These are phyloP conservation scores for Chrysosporium queenslandicum DNA, from an alignment of 2,329 filamentous ascomycete species.

Conservation along the genomic window DNA sequence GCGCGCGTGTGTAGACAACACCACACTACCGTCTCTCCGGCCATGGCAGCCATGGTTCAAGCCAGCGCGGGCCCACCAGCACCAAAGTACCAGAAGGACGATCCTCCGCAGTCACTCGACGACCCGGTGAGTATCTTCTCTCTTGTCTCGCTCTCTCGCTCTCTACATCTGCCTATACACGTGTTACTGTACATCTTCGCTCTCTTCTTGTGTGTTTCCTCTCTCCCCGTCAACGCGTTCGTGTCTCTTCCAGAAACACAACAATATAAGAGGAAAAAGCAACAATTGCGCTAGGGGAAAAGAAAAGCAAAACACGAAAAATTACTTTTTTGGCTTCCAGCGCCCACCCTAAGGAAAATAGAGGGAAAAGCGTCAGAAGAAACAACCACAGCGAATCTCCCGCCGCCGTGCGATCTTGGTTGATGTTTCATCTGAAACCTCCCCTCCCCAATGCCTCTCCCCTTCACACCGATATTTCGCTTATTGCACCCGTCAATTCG, in stretches of 20 bases:
- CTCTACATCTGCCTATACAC: conserved; percentile 11
- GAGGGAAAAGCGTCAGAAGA: too few relatives aligned
- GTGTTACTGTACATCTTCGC: conserved; percentile 14
- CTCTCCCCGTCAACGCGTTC: too few relatives aligned
- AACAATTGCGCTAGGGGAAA: too few relatives aligned
- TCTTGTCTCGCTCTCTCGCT: not conserved
- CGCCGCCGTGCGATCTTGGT: not conserved
- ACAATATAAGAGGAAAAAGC: too few relatives aligned
- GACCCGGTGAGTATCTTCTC: conserved; percentile 38
- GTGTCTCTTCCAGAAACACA: too few relatives aligned
- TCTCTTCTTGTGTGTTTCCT: too few relatives aligned
- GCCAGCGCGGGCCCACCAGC: conserved; percentile 32
- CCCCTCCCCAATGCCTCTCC: too few relatives aligned
- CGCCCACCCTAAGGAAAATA: too few relatives aligned
- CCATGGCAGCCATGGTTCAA: conserved; percentile 38
- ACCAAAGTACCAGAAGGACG: conserved; percentile 40
- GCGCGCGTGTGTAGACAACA: not conserved
- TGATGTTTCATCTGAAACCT: conserved; percentile 4
- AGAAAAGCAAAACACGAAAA: too few relatives aligned
- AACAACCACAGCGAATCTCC: not conserved
- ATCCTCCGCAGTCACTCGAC: conserved; percentile 30
- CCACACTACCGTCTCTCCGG: not conserved
- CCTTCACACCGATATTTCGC: conserved; percentile 10
- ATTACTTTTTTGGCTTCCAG: not conserved
- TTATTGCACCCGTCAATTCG: conserved; percentile 1